A percentile compares a stretch with the other conserved stretches of the same genome.
Evolutionary conservation across 352 stramenopile species (phyloP).

Genomic region (Globisporangium heterothallicum): DNA sequence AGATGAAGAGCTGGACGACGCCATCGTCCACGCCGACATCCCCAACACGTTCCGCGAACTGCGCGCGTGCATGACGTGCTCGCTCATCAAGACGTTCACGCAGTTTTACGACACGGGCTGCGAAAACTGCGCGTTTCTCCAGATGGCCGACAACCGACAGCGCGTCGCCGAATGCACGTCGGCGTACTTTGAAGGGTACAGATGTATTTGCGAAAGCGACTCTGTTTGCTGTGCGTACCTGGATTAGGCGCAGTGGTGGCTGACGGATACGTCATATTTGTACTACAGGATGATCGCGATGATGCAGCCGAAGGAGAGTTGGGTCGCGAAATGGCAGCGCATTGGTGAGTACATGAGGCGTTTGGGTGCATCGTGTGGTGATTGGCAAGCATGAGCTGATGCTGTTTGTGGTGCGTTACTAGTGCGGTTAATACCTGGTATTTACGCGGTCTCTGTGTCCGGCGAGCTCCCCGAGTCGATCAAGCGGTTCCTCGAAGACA

Average conservation of each 20-base stretch:
- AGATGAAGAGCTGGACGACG: conserved; percentile 79
- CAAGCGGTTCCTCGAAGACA: conserved; percentile 83
- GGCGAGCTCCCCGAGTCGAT: conserved; percentile 84
- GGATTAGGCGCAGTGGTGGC: background rate
- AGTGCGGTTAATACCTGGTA: conserved; percentile 78
- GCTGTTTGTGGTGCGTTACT: background rate
- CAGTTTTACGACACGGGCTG: conserved; percentile 89
- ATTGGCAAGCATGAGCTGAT: background rate
- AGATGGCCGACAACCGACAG: conserved; percentile 88
- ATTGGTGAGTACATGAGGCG: conserved; percentile 44
- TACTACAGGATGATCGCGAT: conserved; percentile 77
- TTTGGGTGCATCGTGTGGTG: background rate
- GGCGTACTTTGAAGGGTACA: conserved; percentile 84
- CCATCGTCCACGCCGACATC: conserved; percentile 79
- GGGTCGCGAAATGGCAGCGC: conserved; percentile 87
- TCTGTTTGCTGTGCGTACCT: background rate
- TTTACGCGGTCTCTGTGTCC: conserved; percentile 85
- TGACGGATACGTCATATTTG: background rate
- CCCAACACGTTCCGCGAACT: conserved; percentile 86
- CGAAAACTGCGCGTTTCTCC: conserved; percentile 85
- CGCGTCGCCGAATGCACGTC: conserved; percentile 86
- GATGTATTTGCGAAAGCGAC: conserved; percentile 1
- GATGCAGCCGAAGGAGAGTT: conserved; percentile 87
- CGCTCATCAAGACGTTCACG: conserved; percentile 86
- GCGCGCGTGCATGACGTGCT: conserved; percentile 86